Evolutionary conservation across 2,329 filamentous ascomycete genomes (phyloP).

Genomic region (Coleophoma cylindrospora): DNA sequence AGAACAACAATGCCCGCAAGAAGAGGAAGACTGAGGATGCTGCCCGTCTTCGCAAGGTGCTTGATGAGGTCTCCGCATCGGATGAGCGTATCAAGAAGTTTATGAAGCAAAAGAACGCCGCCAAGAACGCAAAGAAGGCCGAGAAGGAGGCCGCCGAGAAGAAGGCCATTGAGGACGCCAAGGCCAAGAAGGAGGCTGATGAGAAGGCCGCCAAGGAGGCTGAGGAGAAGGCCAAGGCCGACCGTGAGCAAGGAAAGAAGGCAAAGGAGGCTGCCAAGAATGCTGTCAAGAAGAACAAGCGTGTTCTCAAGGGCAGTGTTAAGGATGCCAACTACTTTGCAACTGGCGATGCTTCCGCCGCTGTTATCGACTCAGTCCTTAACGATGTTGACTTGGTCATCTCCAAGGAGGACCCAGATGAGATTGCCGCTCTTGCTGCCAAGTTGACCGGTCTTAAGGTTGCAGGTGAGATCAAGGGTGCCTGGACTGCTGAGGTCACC

Average conservation of each 20-base stretch:
- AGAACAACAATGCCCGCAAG: conserved; percentile 95
- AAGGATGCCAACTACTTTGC: conserved; percentile 98
- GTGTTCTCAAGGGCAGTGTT: conserved; percentile 85
- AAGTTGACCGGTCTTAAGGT: conserved; percentile 79
- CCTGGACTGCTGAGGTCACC: conserved; percentile 75
- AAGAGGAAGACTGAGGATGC: conserved; percentile 99
- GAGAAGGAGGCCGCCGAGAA: conserved; percentile 92
- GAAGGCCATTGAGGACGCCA: conserved; percentile 78
- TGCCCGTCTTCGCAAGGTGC: conserved; percentile 78
- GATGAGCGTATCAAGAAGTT: conserved; percentile 98
- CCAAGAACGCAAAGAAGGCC: conserved; percentile 91
- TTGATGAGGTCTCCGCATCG: conserved; percentile 77
- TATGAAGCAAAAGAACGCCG: conserved; percentile 82
- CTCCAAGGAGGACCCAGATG: conserved; percentile 82
- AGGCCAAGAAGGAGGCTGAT: conserved; percentile 78
- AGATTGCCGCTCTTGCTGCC: conserved; percentile 76
- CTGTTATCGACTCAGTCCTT: conserved; percentile 77
- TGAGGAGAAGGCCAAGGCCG: conserved; percentile 79
- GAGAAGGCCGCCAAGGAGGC: conserved; percentile 76
- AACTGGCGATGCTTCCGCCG: conserved; percentile 64
- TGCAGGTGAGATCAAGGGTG: conserved; percentile 76
- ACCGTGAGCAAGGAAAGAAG: conserved; percentile 85
- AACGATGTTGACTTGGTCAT: conserved; percentile 84
- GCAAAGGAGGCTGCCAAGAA: conserved; percentile 98
- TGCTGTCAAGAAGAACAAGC: conserved; percentile 99